Percentiles rank a stretch among this genome's conserved stretches.
phyloP scores from a whole-genome alignment of 345 rosid species.

The Eucalyptus curtisii region DNA sequence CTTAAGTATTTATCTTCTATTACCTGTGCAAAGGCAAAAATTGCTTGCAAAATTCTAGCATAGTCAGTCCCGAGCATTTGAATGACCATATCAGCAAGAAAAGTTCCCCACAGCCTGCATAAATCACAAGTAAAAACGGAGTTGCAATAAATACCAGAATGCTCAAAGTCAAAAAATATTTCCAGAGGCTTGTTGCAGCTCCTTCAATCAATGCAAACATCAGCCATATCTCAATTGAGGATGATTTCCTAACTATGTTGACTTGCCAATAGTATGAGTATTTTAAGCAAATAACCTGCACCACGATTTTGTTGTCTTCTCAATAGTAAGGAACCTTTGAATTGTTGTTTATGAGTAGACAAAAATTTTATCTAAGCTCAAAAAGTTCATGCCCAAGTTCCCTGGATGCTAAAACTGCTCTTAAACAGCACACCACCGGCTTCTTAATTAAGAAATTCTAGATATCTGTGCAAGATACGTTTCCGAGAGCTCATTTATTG shows the following conservation, averaged over 20 bases:
- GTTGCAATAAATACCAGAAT: neutral
- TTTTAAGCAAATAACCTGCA: neutral
- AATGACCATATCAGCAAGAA: slow-evolving; percentile 86
- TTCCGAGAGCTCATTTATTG: neutral
- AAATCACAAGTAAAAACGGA: neutral
- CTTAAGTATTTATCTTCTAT: neutral
- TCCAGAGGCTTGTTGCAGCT: neutral
- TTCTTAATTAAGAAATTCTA: neutral
- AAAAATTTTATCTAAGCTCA: neutral
- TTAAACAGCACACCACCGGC: neutral
- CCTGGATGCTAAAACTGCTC: neutral
- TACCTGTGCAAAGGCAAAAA: slow-evolving; percentile 94
- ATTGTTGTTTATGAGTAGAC: neutral
- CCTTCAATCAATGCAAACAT: neutral
- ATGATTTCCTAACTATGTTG: neutral
- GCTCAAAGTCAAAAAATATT: neutral
- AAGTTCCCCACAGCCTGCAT: slow-evolving; percentile 91
- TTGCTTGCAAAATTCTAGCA: slow-evolving; percentile 85
- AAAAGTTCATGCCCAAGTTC: neutral
- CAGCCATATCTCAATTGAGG: neutral
- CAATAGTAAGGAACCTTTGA: neutral
- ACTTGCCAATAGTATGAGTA: neutral
- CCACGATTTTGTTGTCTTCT: neutral
- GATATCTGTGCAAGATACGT: neutral
- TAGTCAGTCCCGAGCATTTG: slow-evolving; percentile 98